A percentile compares a stretch with the other conserved stretches of the same genome.
Conservation (phyloP, 148 eudicot genomes). For the Silene conica region DNA sequence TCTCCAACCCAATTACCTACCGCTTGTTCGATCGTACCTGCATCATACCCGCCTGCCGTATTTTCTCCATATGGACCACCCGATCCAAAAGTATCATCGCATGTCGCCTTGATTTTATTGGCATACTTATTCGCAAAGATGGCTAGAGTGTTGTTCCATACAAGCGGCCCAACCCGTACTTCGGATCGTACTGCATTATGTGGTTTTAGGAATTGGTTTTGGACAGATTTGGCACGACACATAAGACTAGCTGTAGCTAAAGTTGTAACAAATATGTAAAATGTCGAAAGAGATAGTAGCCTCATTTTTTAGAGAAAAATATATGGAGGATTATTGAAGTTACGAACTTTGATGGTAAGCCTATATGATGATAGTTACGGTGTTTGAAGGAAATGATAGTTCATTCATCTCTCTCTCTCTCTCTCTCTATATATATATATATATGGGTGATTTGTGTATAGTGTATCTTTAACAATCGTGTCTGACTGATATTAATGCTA, state of each 20-base stretch:
- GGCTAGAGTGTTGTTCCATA: conserved; percentile 28
- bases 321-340: too few relatives aligned
- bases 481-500: too few relatives aligned
- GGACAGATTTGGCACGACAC: conserved; percentile 9
- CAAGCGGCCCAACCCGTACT: conserved; percentile 27
- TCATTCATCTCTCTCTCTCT: too few relatives aligned
- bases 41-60: conserved; percentile 23
- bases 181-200: conserved; percentile 26
- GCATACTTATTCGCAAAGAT: conserved; percentile 16
- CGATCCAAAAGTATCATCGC: conserved; percentile 15
- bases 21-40: conserved; percentile 13
- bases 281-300: too few relatives aligned
- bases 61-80: conserved; percentile 34
- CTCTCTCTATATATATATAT: too few relatives aligned
- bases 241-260: not conserved
- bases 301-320: conserved; percentile 12
- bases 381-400: too few relatives aligned
- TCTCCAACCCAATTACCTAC: conserved; percentile 25
- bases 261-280: not conserved
- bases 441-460: too few relatives aligned
- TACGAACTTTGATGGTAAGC: too few relatives aligned
- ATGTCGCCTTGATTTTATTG: conserved; percentile 10
- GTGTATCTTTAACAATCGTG: too few relatives aligned
- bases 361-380: not conserved
- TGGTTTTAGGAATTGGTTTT: conserved; percentile 31